Base-by-base conservation (phyloP, 129 eudicot genomes). In the Flaveria sonorensis region DNA sequence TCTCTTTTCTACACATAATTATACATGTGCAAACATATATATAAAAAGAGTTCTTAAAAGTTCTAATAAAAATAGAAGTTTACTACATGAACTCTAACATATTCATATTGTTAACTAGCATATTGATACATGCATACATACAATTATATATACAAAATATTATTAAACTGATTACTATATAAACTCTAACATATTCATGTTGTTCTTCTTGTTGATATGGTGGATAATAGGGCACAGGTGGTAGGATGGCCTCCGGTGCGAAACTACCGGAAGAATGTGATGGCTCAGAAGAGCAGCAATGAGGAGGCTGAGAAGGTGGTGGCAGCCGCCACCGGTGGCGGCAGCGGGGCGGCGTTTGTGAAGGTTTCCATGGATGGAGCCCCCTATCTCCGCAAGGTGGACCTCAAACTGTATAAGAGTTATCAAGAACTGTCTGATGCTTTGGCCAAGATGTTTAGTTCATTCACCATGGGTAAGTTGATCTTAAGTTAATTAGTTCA, bases 221-320 rank as follows among this genome's bases (percentile, higher is more conserved):
- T 36, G 0, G 7, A 36, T 36, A 6, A 36, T 74, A 93, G 98
- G 91, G 95, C 95, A 70, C 98, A 93, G 42, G 92, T 93, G 77
- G 98, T 93, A 59, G 98, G 98, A 51, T 93, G 98, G 98, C 98
- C 98, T 76, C 98, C 98, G 42, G 98, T 93, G 51, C 75, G 98
- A 87, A 81, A 90, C 52, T 90, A 83, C 85, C 84, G 98, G 68
- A 93, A 93, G 86, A 93, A 93, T 73, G 76, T 87, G 43, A 86
- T 90, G 91, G 88, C 98, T 24, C 88, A 86, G 21, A 89, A 90
- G 86, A 88, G 85, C 85, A 75, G 73, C 73, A 76, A 68, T 51
- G 88, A 81, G 70, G 87, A 83, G 77, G 45, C 72, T 56, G 86
- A 82, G 76, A 89, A 85, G 83, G 81, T 83, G 50, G 64, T 32